Base-by-base conservation (phyloP, 306 rosid genomes). In the Quercus cerris region DNA sequence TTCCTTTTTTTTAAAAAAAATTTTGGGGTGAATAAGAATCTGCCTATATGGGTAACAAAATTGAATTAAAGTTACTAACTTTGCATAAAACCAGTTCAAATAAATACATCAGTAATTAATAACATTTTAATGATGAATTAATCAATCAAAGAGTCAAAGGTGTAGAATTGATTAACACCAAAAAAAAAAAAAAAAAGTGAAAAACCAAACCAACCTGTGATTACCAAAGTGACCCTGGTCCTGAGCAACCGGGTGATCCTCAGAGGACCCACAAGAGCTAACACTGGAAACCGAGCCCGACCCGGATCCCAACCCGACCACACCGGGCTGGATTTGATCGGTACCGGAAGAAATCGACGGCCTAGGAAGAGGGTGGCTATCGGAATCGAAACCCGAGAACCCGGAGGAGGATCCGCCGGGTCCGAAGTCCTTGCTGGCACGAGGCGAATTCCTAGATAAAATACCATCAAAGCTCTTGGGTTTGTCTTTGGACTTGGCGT, bases 231-330 rank as follows among this genome's bases (percentile, higher is more conserved):
- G 91, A 54, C 76, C 75, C 4, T 75, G 80, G 23, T 88, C 87
- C 18, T 77, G 89, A 63, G 83, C 85, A 79, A 86, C 68, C 30
- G 74, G 89, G 51, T 88, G 93, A 33, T 93, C 98, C 11, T 93
- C 98, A 5, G 75, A 91, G 4, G 97, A 92, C 44, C 90, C 85
- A 49, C 94, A 87, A 18, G 99, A 95, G 74, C 92, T 95, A 11
- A 84, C 81, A 86, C 96, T 93, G 3, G 99, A 95, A 56, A 86
- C 83, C 31, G 99, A 93, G 4, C 58, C 75, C 4, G 93, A 87
- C 49, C 77, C 86, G 75, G 89, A 94, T 91, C 94, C 97, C 20
- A 79, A 71, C 3, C 77, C 89, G 41, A 75, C 72, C 2, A 55
- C 90, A 14, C 6, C 46, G 0, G 20, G 22, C 11, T 35, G 52